phyloP scores from a whole-genome alignment of 192 early-diverging fungal genomes.

The Rhizophagus sp. region DNA sequence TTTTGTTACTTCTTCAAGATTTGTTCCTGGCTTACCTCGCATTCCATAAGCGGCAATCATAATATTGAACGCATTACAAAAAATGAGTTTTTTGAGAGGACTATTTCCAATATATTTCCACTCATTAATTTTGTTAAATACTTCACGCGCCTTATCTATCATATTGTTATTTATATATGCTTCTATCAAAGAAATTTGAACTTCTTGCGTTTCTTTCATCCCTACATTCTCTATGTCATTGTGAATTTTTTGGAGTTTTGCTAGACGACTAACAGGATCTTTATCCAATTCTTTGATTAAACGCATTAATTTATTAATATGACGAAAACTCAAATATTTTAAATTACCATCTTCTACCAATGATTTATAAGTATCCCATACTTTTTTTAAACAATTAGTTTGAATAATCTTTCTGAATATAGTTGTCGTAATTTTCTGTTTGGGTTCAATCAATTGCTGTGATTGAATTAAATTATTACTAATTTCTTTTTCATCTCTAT shows the following conservation, averaged over 20 bases:
- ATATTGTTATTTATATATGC: slow-evolving; percentile 12
- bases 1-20: slow-evolving; percentile 58
- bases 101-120: neutral
- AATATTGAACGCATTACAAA: neutral
- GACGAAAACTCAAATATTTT: neutral
- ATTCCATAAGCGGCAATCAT: slow-evolving; percentile 32
- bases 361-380: slow-evolving; percentile 4
- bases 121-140: slow-evolving; percentile 12
- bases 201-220: neutral
- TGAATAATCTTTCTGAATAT: neutral
- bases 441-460: neutral
- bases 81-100: neutral
- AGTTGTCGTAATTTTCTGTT: neutral
- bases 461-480: neutral
- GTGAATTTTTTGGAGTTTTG: neutral
- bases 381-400: neutral
- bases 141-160: neutral
- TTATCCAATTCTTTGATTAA: neutral
- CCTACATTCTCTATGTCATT: slow-evolving; percentile 3
- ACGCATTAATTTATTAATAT: slow-evolving; percentile 2
- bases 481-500: neutral
- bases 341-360: slow-evolving; percentile 6
- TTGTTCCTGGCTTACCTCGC: neutral
- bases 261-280: neutral
- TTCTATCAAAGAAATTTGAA: slow-evolving; percentile 15